Evolutionary conservation across 2,329 filamentous ascomycete genomes (phyloP), one percentile per base, ranked within the genome.

Genomic region (Fusarium sarcochroum): DNA sequence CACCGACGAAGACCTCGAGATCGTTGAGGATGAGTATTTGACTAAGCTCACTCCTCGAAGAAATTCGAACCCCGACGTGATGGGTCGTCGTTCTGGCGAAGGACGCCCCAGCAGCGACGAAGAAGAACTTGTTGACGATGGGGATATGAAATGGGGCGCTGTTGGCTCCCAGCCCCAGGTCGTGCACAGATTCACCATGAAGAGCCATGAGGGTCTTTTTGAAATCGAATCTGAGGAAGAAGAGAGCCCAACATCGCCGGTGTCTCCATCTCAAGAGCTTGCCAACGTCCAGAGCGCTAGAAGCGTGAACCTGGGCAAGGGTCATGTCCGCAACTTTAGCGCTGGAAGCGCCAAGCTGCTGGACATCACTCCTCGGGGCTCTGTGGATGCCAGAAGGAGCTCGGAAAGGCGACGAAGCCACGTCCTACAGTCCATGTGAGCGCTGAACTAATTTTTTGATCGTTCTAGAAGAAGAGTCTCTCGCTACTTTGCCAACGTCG

Each of bases 311-410:
- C 83, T 91, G 49, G 87, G 87, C 59, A 87, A 84, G 72, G 83
- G 85, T 11, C 91, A 94, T 71, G 87, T 83, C 20, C 86, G 90
- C 54, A 91, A 91, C 67, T 89, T 94, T 73, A 94, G 91, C 74
- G 91, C 91, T 44, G 92, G 92, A 49, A 94, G 91, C 74, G 92
- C 92, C 13, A 91, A 89, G 78, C 79, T 95, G 51, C 81, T 96
- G 49, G 89, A 94, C 49, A 84, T 94, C 46, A 84, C 85, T 20
- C 84, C 87, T 21, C 83, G 86, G 25, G 76, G 77, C 44, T 90
- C 87, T 21, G 78, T 80, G 14, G 88, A 90, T 66, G 80, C 78
- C 41, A 84, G 81, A 75, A 78, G 79, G 70, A 77, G 76, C 53
- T 74, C 63, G 50, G 73, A 70, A 73, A 78, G 63, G 70, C 74